Evolutionary conservation across 768 basidiomycete species (phyloP), one percentile per base, ranked within the genome.

Genomic region (Podaxis sp.): DNA sequence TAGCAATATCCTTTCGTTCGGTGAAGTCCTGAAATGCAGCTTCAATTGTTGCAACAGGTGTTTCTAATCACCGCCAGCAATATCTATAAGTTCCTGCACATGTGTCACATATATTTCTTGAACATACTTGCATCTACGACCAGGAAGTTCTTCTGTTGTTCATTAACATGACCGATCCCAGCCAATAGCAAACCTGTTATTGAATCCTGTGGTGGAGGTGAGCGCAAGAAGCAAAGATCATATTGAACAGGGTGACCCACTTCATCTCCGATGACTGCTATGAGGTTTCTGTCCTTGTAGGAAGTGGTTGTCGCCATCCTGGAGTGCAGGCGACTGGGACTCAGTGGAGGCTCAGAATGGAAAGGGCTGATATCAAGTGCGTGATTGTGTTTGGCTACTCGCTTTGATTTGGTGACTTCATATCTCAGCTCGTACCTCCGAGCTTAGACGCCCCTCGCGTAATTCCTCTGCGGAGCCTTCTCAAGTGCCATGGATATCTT

Each of bases 251-350:
- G n/a, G 24, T 15, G 24, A n/a, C 79, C 60, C 67, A 96, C 96
- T 81, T 99, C 97, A 75, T 99, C 97, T 44, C 96, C 97, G 68
- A 99, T 99, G 72, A 96, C 94, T 38, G 97, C 96, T 46, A 99
- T 84, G 46, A 99, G 79, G 64, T 84, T 90, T 60, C 96, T 85
- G 75, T 96, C 90, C 76, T 91, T 90, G 82, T 81, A 87, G 46
- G 87, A 82, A 59, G 81, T 74, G 63, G 70, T 77, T 24, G 78
- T 75, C 57, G 86, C 76, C 85, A 87, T 87, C 68, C 53, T 67
- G 40, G 60, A 24, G 36, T 9, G 24, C n/a, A 33, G 59, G 44
- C 52, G 38, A 57, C 38, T 40, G 55, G 52, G 13, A 59, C 24
- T 33, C 33, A 6, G 40, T 42, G 52, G 22, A 33, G 30, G 26